Evolutionary conservation across 129 eudicot species (phyloP).

Genomic region (Smallanthus sonchifolius): DNA sequence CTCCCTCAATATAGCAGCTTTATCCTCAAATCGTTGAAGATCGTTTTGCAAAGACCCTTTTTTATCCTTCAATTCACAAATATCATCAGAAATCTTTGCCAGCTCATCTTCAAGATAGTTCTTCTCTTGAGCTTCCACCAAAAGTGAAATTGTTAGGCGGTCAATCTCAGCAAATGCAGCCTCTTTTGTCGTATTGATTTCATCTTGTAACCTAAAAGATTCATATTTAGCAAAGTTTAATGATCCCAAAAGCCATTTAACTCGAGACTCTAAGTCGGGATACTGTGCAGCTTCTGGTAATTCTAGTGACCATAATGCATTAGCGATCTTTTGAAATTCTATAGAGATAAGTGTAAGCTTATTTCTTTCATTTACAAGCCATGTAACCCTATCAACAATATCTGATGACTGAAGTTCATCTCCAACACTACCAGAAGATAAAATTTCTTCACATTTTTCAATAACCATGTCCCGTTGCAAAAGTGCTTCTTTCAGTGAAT

Average conservation of each 20-base stretch:
- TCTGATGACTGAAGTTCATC: too few relatives aligned
- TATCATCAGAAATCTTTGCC: constrained; percentile 40
- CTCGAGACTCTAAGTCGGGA: constrained; percentile 45
- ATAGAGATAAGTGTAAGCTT: too few relatives aligned
- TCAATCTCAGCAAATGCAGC: constrained; percentile 54
- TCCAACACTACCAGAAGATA: constrained; percentile 3
- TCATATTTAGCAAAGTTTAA: constrained; percentile 39
- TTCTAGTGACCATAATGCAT: constrained; percentile 12
- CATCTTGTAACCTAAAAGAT: constrained; percentile 37
- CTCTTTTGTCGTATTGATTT: constrained; percentile 36
- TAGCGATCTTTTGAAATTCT: too few relatives aligned
- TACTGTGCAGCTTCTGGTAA: constrained; percentile 51
- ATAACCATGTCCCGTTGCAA: constrained; percentile 48
- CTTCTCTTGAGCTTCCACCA: constrained; percentile 62
- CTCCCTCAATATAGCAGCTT: constrained; percentile 60
- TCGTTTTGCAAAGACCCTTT: constrained; percentile 40
- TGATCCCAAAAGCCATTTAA: constrained; percentile 57
- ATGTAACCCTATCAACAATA: too few relatives aligned
- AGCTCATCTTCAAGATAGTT: constrained; percentile 37
- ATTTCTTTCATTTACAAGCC: too few relatives aligned
- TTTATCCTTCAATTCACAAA: constrained; percentile 43
- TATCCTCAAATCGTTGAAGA: constrained; percentile 67
- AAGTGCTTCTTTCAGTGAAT: constrained; percentile 59
- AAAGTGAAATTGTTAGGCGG: constrained; percentile 33
- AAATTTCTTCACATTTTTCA: constrained; percentile 53